These are phyloP conservation scores for Exserohilum rostratum DNA, from an alignment of 2,329 filamentous ascomycete genomes.

Conservation along the genomic window DNA sequence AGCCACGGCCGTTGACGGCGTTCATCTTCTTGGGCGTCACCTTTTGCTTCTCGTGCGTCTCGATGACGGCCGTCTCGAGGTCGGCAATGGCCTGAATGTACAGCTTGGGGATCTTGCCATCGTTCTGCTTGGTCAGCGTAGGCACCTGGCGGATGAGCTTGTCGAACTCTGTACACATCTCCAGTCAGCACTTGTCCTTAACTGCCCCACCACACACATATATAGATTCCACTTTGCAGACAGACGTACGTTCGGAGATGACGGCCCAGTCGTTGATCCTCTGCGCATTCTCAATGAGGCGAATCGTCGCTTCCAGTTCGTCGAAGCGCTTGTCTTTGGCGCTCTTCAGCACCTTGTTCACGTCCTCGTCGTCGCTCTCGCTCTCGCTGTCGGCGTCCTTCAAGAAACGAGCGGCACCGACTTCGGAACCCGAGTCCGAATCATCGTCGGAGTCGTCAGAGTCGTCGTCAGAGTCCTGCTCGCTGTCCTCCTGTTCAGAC, in stretches of 20 bases:
- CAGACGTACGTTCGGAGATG: conserved; percentile 78
- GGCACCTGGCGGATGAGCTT: conserved; percentile 87
- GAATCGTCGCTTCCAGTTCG: conserved; percentile 88
- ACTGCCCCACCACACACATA: conserved; percentile 10
- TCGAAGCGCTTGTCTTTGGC: conserved; percentile 97
- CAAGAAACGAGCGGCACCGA: conserved; percentile 84
- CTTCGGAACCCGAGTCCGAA: conserved; percentile 62
- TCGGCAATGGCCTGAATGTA: conserved; percentile 95
- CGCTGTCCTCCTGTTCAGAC: conserved; percentile 49
- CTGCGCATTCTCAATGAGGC: conserved; percentile 91
- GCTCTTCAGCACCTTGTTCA: conserved; percentile 87
- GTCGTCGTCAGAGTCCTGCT: conserved; percentile 63
- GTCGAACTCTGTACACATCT: conserved; percentile 74
- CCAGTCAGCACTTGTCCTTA: conserved; percentile 27
- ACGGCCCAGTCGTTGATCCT: conserved; percentile 98
- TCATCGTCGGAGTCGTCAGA: conserved; percentile 66
- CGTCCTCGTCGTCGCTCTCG: conserved; percentile 83
- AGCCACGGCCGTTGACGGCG: conserved; percentile 87
- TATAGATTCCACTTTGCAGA: too few relatives aligned
- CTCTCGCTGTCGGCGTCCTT: conserved; percentile 77
- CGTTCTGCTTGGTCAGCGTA: conserved; percentile 59
- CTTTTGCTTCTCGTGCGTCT: conserved; percentile 94
- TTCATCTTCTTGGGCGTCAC: conserved; percentile 98
- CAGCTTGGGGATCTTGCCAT: conserved; percentile 81
- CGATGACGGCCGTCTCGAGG: conserved; percentile 91